A percentile compares a stretch with the other conserved stretches of the same genome.
phyloP scores from a whole-genome alignment of 2,329 filamentous ascomycete species.

The Setomelanomma holmii region DNA sequence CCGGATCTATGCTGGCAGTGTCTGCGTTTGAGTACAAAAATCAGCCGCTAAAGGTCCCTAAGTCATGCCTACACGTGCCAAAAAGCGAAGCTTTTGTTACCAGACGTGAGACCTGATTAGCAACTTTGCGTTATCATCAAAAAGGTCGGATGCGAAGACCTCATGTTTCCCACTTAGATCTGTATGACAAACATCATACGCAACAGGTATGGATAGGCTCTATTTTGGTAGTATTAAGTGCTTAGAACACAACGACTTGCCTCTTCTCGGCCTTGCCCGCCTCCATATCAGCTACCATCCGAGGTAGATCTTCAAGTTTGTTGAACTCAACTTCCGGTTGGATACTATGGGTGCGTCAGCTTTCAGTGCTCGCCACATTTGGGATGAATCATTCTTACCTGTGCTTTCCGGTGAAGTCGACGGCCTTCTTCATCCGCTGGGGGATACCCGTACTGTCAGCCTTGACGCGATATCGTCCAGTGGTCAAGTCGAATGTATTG shows the following conservation, averaged over 20 bases:
- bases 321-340: constrained; percentile 50
- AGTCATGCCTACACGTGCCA: no score
- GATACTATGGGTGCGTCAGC: constrained; percentile 32
- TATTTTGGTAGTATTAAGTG: no score
- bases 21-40: no score
- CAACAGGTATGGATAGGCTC: no score
- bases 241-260: constrained; percentile 47
- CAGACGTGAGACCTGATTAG: no score
- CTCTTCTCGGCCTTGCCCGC: constrained; percentile 47
- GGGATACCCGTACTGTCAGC: constrained; percentile 54
- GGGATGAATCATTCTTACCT: constrained; percentile 7
- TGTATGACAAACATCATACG: no score
- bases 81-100: no score
- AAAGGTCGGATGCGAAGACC: no score
- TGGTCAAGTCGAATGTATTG: constrained; percentile 50
- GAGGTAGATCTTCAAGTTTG: constrained; percentile 49
- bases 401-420: constrained; percentile 54
- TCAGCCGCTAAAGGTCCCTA: no score
- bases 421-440: constrained; percentile 53
- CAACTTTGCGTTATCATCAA: no score
- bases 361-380: background rate
- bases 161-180: no score
- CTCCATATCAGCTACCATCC: constrained; percentile 51
- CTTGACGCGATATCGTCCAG: constrained; percentile 52
- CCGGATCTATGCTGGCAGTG: background rate